Evolutionary conservation across 805 yeast genomes (phyloP), one percentile per base, ranked within the genome.

Genomic region (Nakazawaea ishiwadae): DNA sequence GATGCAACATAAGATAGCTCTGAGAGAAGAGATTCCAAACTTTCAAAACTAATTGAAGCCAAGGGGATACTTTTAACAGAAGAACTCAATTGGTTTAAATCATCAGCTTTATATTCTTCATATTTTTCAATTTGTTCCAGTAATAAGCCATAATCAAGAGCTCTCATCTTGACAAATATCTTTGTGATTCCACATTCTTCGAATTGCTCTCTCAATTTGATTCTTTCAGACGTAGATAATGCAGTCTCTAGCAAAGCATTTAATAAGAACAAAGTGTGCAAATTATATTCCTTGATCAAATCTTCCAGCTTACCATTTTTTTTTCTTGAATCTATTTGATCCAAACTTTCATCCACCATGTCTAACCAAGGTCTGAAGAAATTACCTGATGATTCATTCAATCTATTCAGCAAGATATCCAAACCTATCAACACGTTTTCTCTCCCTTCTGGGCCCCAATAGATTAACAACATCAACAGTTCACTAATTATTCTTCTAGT

Each of bases 401-500:
- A 45, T 4, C 59, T 6, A 59, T 62, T 1, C 54, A 51, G 1
- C 68, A 71, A 3, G 66, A 62, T 44, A 58, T 66, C 39, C 70
- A 52, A 21, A 61, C 63, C 34, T 62, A 48, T 29, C 34, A 62
- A 37, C 5, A 62, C 48, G 18, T 53, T 50, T 27, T 54, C 55
- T 39, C 63, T 41, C 2, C 65, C 67, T 5, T 51, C 36, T 2
- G 63, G 62, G 1, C 48, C 45, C 52, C 59, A 55, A 35, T 53
- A 50, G 23, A 54, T 44, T 7, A 81, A 54, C 37, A 78, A 71
- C 19, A 77, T 71, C 39, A 89, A 63, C 48, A 90, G 74, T 46
- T 90, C 96, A 1, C 91, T 82, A 1, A 88, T 93, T 28, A 82
- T 66, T 50, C 79, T 83, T 49, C 96, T 69, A 0, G 97, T 88